Conservation (phyloP, 2,329 filamentous ascomycete species). For the Fusarium beomiforme region DNA sequence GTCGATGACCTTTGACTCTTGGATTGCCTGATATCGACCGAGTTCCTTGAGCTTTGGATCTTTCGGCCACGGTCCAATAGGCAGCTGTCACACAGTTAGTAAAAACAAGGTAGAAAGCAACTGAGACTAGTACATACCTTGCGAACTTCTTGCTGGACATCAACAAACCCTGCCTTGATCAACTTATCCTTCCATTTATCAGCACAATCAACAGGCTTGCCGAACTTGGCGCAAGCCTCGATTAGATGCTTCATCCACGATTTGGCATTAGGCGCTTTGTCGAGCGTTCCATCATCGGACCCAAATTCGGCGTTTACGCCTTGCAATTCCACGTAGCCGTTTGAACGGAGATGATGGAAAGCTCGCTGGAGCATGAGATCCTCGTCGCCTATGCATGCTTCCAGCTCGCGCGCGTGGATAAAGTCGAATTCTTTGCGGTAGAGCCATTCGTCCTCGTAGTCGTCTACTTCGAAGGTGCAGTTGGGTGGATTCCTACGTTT, state of each 20-base stretch:
- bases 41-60: slow-evolving; percentile 21
- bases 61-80: slow-evolving; percentile 19
- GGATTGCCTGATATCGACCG: slow-evolving; percentile 14
- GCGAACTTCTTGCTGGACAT: slow-evolving; percentile 1
- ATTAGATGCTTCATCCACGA: not conserved
- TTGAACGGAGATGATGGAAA: not conserved
- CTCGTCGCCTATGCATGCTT: slow-evolving; percentile 2
- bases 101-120: too few species aligned
- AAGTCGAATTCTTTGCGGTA: slow-evolving; percentile 15
- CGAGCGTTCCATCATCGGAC: slow-evolving; percentile 8
- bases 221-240: slow-evolving; percentile 18
- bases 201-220: slow-evolving; percentile 9
- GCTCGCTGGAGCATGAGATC: not conserved
- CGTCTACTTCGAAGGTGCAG: slow-evolving; percentile 23
- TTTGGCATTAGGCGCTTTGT: slow-evolving; percentile 5
- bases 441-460: slow-evolving; percentile 21
- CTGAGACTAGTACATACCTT: not conserved
- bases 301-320: not conserved
- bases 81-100: too few species aligned
- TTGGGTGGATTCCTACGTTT: slow-evolving; percentile 11
- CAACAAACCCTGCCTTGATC: slow-evolving; percentile 1
- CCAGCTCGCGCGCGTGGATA: slow-evolving; percentile 21
- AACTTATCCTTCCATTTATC: slow-evolving; percentile 8
- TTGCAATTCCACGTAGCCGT: slow-evolving; percentile 17
- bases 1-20: slow-evolving; percentile 17